Base-by-base conservation (phyloP, 495 filamentous ascomycete species). In the Sordaria brevicollis region DNA sequence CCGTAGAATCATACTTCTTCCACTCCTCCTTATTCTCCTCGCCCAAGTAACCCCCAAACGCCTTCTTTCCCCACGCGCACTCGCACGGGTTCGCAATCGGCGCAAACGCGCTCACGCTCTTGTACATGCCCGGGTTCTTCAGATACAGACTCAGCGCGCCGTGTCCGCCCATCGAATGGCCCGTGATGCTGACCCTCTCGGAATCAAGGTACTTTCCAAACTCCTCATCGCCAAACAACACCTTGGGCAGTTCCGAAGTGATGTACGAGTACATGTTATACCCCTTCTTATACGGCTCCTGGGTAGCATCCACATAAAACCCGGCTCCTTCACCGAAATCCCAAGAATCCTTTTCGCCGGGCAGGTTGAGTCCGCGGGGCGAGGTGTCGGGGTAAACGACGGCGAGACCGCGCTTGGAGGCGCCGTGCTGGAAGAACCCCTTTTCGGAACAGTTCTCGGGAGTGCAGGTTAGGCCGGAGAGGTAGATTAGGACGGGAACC, bases 241-340 rank as follows among this genome's bases (percentile, higher is more conserved):
- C 81, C n/a, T 81, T 73, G 0, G 94, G 94, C 10, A 99, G 86
- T 76, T 99, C 95, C 33, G 84, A 76, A 0, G 91, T 89, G 70
- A 98, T 86, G 81, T 99, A 99, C 72, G 84, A 90, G 81, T 97
- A 92, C 95, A 99, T 99, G 69, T 90, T 90, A 79, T 98, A 98
- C 67, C 90, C 87, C 19, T 80, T 80, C 37, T 79, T 80, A 84
- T 89, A 99, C 1, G 92, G 93, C 2, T 85, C 84, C 36, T 83
- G 84, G 1, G 91, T 95, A 9, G 95, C 96, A 79, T 99, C 89
- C 74, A 99, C 83, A 85, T 99, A 99, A 86, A 99, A 98, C 54
- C 92, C 91, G 7, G 95, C 95, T 25, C 90, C 94, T 62, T 86
- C 85, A 71, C 95, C 95, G 77, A 98, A 98, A 81, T 98, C 95